Evolutionary conservation across 352 stramenopile species (phyloP).

Genomic region (Globisporangium irregulare): DNA sequence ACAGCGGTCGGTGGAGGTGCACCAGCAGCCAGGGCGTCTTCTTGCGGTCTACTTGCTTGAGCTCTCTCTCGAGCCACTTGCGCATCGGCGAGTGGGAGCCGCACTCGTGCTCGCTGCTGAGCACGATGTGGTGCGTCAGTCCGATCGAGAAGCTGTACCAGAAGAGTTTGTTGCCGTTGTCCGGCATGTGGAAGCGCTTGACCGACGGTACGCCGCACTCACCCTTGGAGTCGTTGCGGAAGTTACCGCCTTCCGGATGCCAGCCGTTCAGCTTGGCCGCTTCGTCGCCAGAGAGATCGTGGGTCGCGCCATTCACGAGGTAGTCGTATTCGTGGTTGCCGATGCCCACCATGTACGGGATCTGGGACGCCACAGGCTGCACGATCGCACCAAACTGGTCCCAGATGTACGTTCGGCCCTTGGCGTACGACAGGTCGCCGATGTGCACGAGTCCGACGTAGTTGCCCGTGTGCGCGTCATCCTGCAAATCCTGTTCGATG

Average conservation of each 20-base stretch:
- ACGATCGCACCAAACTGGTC: conserved; percentile 79
- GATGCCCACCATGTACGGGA: conserved; percentile 63
- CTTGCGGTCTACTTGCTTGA: conserved; percentile 23
- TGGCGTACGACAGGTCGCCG: conserved; percentile 76
- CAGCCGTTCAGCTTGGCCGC: conserved; percentile 25
- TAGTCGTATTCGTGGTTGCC: conserved; percentile 54
- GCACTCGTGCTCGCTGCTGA: conserved; percentile 33
- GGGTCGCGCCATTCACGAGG: conserved; percentile 16
- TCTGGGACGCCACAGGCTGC: conserved; percentile 53
- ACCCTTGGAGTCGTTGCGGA: conserved; percentile 40
- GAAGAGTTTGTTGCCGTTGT: conserved; percentile 28
- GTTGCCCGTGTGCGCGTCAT: conserved; percentile 19
- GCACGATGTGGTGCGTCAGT: conserved; percentile 26
- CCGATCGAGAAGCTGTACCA: conserved; percentile 30
- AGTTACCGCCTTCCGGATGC: conserved; percentile 23
- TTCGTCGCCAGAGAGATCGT: conserved; percentile 36
- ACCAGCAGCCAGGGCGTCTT: conserved; percentile 28
- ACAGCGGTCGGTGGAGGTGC: conserved; percentile 29
- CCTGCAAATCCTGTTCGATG: conserved; percentile 30
- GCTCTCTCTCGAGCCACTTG: conserved; percentile 26
- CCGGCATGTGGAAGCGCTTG: conserved; percentile 54
- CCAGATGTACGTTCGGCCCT: conserved; percentile 62
- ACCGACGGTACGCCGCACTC: conserved; percentile 68
- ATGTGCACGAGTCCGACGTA: conserved; percentile 65
- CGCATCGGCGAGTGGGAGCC: conserved; percentile 13